Evolutionary conservation across 805 yeast genomes (phyloP), one percentile per base, ranked within the genome.

Genomic region (Metschnikowia henanensis): DNA sequence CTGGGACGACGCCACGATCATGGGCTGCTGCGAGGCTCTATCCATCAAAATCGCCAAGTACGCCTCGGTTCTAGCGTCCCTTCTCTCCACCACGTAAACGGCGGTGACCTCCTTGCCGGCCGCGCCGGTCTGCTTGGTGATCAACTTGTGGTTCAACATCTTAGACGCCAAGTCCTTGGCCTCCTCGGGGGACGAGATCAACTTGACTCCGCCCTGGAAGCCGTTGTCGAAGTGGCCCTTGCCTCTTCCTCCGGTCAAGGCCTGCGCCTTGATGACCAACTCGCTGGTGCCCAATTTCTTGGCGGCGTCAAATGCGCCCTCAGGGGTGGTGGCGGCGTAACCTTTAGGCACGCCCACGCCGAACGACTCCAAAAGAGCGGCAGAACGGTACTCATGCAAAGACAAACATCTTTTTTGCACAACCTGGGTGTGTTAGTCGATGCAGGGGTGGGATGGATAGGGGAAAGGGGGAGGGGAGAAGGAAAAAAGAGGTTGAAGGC

Each of bases 221-320:
- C 99, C 99, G 59, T 83, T 83, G 73, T 91, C 97, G 56, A 94
- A 91, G 70, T 88, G 91, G 52, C 99, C 99, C 72, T 94, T 94
- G 73, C 99, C 99, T 73, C 99, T 84, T 64, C 99, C 99, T 73
- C 99, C 99, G 47, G 99, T 91, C 62, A 94, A 79, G 37, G 97
- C 97, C 75, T 94, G 99, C 50, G 99, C 99, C 77, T 94, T 94
- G 68, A 94, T 79, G 52, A 94, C 99, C 70, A 94, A 75, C 59
- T 87, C 95, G 61, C 83, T 82, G 54, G 87, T 77, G 57, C 79
- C 77, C 62, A 94, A 77, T 45, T 75, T 70, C 71, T 83, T 79
- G 56, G 98, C 98, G 41, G 84, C 82, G 47, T 83, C 76, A 66
- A 66, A 87, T 33, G 98, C 98, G 52, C 85, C 95, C 60, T 86